Percentiles rank a stretch among this genome's conserved stretches.
Conservation (phyloP, 768 basidiomycete species). For the Auricularia auricula-judae region DNA sequence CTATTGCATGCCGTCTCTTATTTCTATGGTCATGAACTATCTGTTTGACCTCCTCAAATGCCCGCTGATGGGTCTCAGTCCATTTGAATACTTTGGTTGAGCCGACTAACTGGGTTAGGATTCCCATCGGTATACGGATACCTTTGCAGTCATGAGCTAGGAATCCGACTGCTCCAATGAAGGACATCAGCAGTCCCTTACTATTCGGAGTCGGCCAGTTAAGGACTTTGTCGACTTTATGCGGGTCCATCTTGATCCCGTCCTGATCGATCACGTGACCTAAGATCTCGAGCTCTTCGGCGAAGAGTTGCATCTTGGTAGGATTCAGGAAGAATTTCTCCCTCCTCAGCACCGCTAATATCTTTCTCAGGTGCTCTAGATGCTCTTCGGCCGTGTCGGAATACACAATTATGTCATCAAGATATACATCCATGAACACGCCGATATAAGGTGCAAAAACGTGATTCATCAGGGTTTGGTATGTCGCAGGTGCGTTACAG, state of each 20-base stretch:
- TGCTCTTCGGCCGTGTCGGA: constrained; percentile 18
- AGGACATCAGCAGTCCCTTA: not conserved
- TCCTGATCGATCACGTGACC: constrained; percentile 1
- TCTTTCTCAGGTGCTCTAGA: constrained; percentile 4
- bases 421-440: constrained; percentile 23
- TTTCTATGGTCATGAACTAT: not conserved
- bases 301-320: constrained; percentile 1
- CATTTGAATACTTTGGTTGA: not conserved
- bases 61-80: not conserved
- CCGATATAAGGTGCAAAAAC: constrained; percentile 22
- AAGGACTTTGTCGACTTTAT: not conserved
- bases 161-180: constrained; percentile 1
- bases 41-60: not conserved
- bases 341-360: constrained; percentile 5
- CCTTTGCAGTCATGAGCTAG: not conserved
- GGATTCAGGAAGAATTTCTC: constrained; percentile 7
- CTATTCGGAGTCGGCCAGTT: constrained; percentile 1
- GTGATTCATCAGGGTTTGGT: constrained; percentile 33
- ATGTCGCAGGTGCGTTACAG: constrained; percentile 26
- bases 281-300: not conserved
- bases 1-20: not conserved
- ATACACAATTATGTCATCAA: constrained; percentile 25
- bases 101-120: not conserved
- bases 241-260: not conserved
- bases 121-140: not conserved